A percentile compares a stretch with the other conserved stretches of the same genome.
Conservation (phyloP, 2,329 filamentous ascomycete species). For the Ophiostoma novo-ulmi region DNA sequence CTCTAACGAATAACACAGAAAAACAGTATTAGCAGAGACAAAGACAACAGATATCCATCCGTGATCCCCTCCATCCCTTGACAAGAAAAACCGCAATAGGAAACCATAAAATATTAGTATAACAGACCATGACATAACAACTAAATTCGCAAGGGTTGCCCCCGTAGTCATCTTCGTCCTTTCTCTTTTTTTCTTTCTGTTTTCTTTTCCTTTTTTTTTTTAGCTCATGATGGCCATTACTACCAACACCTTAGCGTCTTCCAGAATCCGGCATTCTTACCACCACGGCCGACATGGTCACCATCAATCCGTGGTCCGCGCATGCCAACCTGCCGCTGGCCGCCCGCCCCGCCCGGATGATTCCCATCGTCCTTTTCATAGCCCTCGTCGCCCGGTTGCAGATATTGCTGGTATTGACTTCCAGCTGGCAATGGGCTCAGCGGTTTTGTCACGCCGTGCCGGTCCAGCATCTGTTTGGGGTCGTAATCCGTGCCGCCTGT, state of each 20-base stretch:
- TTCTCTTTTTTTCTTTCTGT: neutral
- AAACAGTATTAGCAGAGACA: neutral
- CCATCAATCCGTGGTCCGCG: slow-evolving; percentile 42
- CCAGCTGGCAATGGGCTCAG: slow-evolving; percentile 47
- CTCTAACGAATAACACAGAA: neutral
- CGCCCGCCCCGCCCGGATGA: neutral
- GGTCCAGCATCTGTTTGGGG: slow-evolving; percentile 42
- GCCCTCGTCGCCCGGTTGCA: neutral
- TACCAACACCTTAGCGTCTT: slow-evolving; percentile 54
- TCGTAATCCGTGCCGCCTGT: slow-evolving; percentile 42
- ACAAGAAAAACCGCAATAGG: neutral
- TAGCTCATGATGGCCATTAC: slow-evolving; percentile 19
- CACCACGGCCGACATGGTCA: slow-evolving; percentile 41
- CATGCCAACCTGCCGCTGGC: slow-evolving; percentile 38
- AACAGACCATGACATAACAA: neutral
- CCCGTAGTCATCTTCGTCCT: neutral
- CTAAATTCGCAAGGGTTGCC: neutral
- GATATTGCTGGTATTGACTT: slow-evolving; percentile 21
- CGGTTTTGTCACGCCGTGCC: slow-evolving; percentile 54
- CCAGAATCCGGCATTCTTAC: slow-evolving; percentile 46
- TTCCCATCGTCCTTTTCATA: slow-evolving; percentile 22
- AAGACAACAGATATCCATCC: neutral
- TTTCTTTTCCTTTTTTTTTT: no score
- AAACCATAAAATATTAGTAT: neutral
- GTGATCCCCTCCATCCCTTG: neutral